phyloP scores from a whole-genome alignment of 441 rosid genomes.

The Gossypium lobatum region DNA sequence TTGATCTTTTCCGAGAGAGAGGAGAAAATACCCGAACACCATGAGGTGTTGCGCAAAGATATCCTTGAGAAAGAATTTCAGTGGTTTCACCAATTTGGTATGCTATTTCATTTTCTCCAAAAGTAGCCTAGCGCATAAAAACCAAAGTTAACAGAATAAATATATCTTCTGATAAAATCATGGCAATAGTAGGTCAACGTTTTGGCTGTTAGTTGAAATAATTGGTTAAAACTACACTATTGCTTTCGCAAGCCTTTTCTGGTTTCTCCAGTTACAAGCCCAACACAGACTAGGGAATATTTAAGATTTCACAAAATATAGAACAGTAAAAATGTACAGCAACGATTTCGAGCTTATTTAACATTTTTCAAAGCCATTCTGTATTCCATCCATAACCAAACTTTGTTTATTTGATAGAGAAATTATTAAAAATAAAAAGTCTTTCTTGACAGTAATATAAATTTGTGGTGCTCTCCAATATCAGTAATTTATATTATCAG shows the following conservation, averaged over 20 bases:
- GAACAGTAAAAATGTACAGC: not conserved
- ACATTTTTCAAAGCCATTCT: not conserved
- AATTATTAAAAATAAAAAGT: too few species aligned
- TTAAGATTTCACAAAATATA: not conserved
- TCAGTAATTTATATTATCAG: not conserved
- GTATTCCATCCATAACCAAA: not conserved
- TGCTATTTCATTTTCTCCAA: constrained; percentile 81
- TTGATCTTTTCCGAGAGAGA: not conserved
- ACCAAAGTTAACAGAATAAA: constrained; percentile 3
- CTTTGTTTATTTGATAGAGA: not conserved
- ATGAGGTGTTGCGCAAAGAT: constrained; percentile 94
- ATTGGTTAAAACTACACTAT: not conserved
- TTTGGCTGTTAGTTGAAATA: not conserved
- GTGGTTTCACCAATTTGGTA: constrained; percentile 97
- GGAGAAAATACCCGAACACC: constrained; percentile 64
- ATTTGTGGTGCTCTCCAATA: not conserved
- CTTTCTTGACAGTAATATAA: not conserved
- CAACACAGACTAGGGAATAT: not conserved
- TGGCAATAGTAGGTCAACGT: not conserved
- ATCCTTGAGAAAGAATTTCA: constrained; percentile 68
- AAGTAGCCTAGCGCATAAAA: constrained; percentile 48
- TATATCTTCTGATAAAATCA: not conserved
- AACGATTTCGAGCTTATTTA: not conserved
- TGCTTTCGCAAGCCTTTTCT: not conserved
- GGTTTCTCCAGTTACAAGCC: not conserved